phyloP scores from a whole-genome alignment of 2,329 filamentous ascomycete species.

The Beauveria sp. region DNA sequence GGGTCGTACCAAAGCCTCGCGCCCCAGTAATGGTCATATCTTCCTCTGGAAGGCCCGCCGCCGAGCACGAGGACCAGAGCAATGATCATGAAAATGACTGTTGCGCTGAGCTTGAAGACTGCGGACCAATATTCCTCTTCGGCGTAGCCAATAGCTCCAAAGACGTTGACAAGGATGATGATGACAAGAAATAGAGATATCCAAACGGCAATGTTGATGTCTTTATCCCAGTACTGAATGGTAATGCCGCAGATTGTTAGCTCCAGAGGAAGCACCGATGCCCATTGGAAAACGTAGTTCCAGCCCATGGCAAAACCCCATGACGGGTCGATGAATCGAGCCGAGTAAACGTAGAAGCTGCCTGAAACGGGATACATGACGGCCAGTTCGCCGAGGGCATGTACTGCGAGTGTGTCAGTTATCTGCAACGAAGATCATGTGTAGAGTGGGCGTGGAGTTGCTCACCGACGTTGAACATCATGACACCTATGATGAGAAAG shows the following conservation, averaged over 20 bases:
- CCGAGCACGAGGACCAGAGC: constrained; percentile 51
- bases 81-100: constrained; percentile 56
- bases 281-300: constrained; percentile 41
- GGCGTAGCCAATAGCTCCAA: constrained; percentile 47
- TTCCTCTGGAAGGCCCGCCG: constrained; percentile 45
- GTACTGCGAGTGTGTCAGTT: constrained; percentile 29
- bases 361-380: constrained; percentile 50
- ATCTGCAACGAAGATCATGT: not conserved
- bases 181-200: constrained; percentile 47
- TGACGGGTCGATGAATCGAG: constrained; percentile 49
- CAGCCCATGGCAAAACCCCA: constrained; percentile 46
- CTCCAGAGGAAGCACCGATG: constrained; percentile 39
- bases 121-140: constrained; percentile 55
- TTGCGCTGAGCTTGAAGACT: constrained; percentile 49
- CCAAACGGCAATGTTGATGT: constrained; percentile 42
- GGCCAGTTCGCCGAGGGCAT: constrained; percentile 52
- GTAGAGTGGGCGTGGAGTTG: not conserved
- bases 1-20: constrained; percentile 42
- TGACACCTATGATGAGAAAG: constrained; percentile 49
- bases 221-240: constrained; percentile 39
- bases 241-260: constrained; percentile 42
- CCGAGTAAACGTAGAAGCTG: constrained; percentile 50
- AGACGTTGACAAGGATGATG: constrained; percentile 47
- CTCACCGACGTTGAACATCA: constrained; percentile 50
- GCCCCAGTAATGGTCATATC: constrained; percentile 40